Evolutionary conservation across 148 eudicot genomes (phyloP).

Genomic region (Pouteria glomerata): DNA sequence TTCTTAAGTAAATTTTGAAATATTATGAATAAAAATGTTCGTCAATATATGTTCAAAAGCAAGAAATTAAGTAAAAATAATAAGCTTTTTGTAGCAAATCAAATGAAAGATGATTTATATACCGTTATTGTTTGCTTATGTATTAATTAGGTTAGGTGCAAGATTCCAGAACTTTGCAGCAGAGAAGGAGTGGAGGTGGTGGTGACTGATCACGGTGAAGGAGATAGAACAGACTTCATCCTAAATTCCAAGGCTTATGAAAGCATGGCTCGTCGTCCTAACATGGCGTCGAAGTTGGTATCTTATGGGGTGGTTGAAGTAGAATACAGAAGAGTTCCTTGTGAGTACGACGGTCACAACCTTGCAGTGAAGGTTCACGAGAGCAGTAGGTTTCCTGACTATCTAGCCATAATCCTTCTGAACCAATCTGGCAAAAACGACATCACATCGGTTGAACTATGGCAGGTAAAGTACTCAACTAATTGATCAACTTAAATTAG

Average conservation of each 20-base stretch:
- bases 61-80: too few relatives aligned
- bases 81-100: too few relatives aligned
- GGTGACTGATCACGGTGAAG: constrained; percentile 49
- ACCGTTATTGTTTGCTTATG: too few relatives aligned
- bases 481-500: too few relatives aligned
- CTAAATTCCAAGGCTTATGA: constrained; percentile 33
- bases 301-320: constrained; percentile 43
- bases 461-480: too few relatives aligned
- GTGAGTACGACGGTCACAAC: constrained; percentile 28
- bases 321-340: constrained; percentile 41
- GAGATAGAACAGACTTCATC: constrained; percentile 43
- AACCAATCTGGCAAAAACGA: constrained; percentile 42
- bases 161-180: constrained; percentile 31
- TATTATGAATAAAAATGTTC: too few relatives aligned
- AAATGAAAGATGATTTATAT: too few relatives aligned
- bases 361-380: constrained; percentile 45
- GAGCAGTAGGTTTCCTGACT: constrained; percentile 35
- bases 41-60: too few relatives aligned
- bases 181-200: constrained; percentile 46
- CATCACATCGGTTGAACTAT: constrained; percentile 29
- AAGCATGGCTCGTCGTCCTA: constrained; percentile 34
- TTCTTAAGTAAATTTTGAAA: too few relatives aligned
- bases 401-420: constrained; percentile 37
- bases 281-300: constrained; percentile 24
- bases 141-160: constrained; percentile 59